Base-by-base conservation (phyloP, 2,329 filamentous ascomycete species). In the Diaporthe humulicola region DNA sequence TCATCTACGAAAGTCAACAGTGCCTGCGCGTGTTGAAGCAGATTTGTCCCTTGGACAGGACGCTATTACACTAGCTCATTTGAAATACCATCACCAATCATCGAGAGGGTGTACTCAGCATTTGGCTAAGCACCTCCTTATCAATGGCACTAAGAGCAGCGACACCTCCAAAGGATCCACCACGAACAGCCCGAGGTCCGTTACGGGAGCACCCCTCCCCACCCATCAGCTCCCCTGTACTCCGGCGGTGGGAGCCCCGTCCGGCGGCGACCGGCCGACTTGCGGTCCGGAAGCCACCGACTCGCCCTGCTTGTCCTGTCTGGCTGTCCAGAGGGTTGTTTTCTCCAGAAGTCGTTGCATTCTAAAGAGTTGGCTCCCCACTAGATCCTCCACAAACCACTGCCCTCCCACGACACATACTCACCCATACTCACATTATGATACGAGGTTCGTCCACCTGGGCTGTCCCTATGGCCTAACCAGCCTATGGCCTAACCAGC, bases 231-330 rank as follows among this genome's bases (percentile, higher is more conserved):
- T 7, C 36, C 69, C 69, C 54, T 50, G 36, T 15, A 25, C 25
- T n/a, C 57, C 54, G 48, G 42, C 70, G 70, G 28, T 50, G 15
- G 14, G 10, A 48, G 57, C 57, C 73, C 73, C 73, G 66, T 60
- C 38, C 73, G 45, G 40, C 66, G 66, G 73, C 73, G 25, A 60
- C 66, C 40, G 52, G 73, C 71, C 54, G 67, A 60, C 66, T 4
- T 25, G 45, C 33, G 67, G 33, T 25, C 57, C 73, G 73, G 73
- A 74, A 54, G 36, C 45, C 45, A 56, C 73, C 73, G 73, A 54
- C 42, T 52, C 33, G 25, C 15, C 22, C 30, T 52, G 64, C 64
- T 52, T 19, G 64, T 45, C n/a, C 14, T 42, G 38, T 38, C 40
- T 50, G 28, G 33, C 7, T 38, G 7, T 28, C 30, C 15, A 15